Percentiles rank a stretch among this genome's conserved stretches.
These are phyloP conservation scores for Blastocystis sp. DNA, from an alignment of 352 stramenopile genomes.

Conservation along the genomic window DNA sequence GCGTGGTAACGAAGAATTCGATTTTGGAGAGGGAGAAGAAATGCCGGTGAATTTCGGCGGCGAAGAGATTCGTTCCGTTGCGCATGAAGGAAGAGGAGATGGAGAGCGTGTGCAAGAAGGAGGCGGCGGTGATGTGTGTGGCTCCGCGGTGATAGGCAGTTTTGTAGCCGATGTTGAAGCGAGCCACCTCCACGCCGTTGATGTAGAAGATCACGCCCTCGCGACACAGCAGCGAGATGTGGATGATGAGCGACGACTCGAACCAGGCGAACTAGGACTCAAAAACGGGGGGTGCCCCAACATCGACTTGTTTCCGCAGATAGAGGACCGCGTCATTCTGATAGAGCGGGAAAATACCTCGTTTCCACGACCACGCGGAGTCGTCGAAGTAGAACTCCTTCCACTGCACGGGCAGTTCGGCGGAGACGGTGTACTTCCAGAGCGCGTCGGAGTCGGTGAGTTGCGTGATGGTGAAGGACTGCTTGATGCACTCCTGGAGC, in stretches of 20 bases:
- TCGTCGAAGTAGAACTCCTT: not conserved
- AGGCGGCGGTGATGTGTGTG: not conserved
- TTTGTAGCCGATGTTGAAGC: slow-evolving; percentile 46
- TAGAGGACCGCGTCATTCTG: slow-evolving; percentile 4
- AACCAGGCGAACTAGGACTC: not conserved
- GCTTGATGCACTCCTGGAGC: not conserved
- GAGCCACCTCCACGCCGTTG: slow-evolving; percentile 22
- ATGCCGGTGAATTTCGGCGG: slow-evolving; percentile 28
- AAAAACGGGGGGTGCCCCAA: not conserved
- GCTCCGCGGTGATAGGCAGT: not conserved
- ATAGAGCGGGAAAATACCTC: slow-evolving; percentile 23
- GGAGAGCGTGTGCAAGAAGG: not conserved
- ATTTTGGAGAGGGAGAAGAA: slow-evolving; percentile 1
- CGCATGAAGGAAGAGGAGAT: slow-evolving; percentile 12
- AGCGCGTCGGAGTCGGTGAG: not conserved
- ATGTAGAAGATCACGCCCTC: slow-evolving; percentile 25
- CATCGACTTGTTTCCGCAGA: not conserved
- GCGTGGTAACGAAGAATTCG: slow-evolving; percentile 5
- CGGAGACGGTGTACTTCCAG: slow-evolving; percentile 15
- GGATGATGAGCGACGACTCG: not conserved
- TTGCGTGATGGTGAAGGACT: not conserved
- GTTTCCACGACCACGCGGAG: not conserved
- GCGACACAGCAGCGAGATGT: slow-evolving; percentile 5
- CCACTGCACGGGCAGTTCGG: not conserved
- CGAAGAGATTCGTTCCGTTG: slow-evolving; percentile 16